Conservation (phyloP, 2,329 filamentous ascomycete species). For the Xylaria arbuscula region DNA sequence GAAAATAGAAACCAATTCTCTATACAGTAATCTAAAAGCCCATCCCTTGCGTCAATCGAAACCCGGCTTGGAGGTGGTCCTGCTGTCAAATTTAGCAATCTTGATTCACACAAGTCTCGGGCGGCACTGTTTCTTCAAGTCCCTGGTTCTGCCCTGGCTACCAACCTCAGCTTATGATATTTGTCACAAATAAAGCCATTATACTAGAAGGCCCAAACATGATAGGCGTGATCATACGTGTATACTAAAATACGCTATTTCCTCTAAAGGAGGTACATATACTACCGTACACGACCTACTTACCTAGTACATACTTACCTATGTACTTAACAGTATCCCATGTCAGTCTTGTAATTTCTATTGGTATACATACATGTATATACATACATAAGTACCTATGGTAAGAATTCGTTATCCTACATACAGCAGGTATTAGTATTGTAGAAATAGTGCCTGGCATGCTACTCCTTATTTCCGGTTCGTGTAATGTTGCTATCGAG, state of each 20-base stretch:
- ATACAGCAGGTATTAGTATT: too few relatives aligned
- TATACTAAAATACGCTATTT: conserved; percentile 16
- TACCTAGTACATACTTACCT: background rate
- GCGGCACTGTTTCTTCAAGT: conserved; percentile 22
- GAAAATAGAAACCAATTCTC: conserved; percentile 30
- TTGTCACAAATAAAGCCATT: conserved; percentile 35
- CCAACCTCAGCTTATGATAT: conserved; percentile 37
- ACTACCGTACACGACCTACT: conserved; percentile 2
- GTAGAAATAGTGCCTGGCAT: background rate
- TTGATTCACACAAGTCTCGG: conserved; percentile 38
- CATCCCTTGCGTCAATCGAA: conserved; percentile 34
- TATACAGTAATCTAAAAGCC: conserved; percentile 45
- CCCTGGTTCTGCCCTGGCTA: conserved; percentile 30
- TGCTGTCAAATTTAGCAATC: conserved; percentile 43
- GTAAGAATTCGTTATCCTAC: too few relatives aligned
- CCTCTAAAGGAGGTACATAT: background rate
- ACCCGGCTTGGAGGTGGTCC: conserved; percentile 31
- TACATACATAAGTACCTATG: conserved; percentile 7
- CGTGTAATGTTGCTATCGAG: background rate
- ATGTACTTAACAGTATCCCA: too few relatives aligned
- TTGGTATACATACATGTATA: background rate
- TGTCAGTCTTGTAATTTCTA: background rate
- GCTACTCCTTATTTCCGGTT: background rate
- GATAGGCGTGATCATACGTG: conserved; percentile 29
- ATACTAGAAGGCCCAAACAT: conserved; percentile 27